phyloP scores from a whole-genome alignment of 805 yeast genomes.

The Saturnispora saitoi region DNA sequence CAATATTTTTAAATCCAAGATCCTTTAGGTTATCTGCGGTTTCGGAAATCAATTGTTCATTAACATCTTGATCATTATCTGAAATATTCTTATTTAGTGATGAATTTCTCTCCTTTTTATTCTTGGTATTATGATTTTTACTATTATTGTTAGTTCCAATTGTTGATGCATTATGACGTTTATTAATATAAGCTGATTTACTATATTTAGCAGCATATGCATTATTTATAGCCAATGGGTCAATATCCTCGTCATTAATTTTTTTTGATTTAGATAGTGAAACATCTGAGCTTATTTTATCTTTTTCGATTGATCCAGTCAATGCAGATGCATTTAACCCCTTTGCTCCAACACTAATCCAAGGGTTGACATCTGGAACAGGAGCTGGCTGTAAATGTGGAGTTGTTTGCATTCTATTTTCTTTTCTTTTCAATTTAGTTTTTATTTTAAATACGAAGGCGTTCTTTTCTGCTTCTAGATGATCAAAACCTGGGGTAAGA shows the following conservation, averaged over 20 bases:
- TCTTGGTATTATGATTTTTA: neutral
- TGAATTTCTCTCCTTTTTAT: neutral
- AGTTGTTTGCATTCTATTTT: neutral
- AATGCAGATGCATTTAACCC: conserved; percentile 1
- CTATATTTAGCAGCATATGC: neutral
- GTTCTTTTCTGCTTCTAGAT: neutral
- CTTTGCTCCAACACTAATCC: conserved; percentile 13
- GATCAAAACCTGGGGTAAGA: neutral
- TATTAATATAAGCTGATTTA: neutral
- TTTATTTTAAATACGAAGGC: neutral
- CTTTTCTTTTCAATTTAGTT: too few species aligned
- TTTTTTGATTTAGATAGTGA: neutral
- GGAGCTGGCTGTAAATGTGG: conserved; percentile 22
- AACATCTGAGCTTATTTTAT: neutral
- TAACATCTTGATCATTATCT: neutral
- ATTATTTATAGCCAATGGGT: neutral
- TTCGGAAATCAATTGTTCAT: neutral
- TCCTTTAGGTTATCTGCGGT: neutral
- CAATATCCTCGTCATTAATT: neutral
- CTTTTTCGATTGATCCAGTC: neutral
- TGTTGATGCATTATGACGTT: neutral
- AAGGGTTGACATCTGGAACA: conserved; percentile 23
- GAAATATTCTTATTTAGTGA: neutral
- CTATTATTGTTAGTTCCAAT: neutral
- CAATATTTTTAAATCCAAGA: neutral